These are phyloP conservation scores for Ophiostoma montium DNA, from an alignment of 2,329 filamentous ascomycete species.

Conservation along the genomic window DNA sequence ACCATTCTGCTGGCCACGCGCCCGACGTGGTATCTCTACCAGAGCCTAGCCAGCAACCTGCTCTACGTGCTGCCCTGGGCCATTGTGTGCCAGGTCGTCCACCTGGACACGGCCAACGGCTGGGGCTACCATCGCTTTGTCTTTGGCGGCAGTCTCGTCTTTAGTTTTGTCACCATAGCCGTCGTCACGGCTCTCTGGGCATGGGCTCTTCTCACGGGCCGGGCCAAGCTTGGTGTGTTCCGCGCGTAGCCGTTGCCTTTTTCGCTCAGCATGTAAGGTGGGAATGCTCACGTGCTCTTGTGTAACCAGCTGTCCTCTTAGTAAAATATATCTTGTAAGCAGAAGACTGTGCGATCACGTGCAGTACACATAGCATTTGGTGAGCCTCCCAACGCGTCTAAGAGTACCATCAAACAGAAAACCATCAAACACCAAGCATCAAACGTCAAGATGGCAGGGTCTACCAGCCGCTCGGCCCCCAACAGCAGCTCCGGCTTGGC, in stretches of 20 bases:
- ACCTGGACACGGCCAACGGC: slow-evolving; percentile 36
- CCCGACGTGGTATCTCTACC: slow-evolving; percentile 53
- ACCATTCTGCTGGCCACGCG: slow-evolving; percentile 49
- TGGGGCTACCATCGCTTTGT: slow-evolving; percentile 55
- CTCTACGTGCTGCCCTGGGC: slow-evolving; percentile 60
- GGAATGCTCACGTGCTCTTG: no score
- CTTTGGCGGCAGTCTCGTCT: slow-evolving; percentile 55
- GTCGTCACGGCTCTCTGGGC: slow-evolving; percentile 37
- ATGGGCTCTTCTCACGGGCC: slow-evolving; percentile 31
- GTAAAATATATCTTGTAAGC: no score
- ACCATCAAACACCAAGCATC: no score
- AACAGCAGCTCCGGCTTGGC: slow-evolving; percentile 17
- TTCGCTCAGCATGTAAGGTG: no score
- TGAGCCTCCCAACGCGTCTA: no score
- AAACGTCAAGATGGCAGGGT: no score
- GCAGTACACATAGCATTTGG: no score
- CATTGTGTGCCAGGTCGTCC: slow-evolving; percentile 39
- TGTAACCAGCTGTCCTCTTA: no score
- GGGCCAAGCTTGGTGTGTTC: not conserved
- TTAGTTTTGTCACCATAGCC: slow-evolving; percentile 46
- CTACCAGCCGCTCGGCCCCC: no score
- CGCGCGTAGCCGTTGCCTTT: not conserved
- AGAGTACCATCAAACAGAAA: no score
- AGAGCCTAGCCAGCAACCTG: slow-evolving; percentile 52
- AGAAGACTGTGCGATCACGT: no score